Base-by-base conservation (phyloP, 176 grass and related monocot species). In the Olyra latifolia region DNA sequence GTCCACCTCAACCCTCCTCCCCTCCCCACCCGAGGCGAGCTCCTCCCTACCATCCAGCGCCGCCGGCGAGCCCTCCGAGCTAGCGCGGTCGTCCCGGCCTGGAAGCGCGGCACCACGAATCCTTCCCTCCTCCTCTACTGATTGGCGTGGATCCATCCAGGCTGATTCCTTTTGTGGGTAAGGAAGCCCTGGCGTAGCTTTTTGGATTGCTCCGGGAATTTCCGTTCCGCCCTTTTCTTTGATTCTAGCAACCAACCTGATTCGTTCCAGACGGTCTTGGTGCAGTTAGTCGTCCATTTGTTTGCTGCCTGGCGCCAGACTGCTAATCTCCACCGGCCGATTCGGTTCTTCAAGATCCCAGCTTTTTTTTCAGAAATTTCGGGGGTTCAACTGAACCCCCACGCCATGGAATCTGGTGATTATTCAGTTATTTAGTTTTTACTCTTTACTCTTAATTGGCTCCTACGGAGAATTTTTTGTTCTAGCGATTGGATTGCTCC, bases 351-450 rank as follows among this genome's bases (percentile, higher is more conserved):
- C 55, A 66, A 80, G 40, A 70, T 58, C 78, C 59, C 66, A 14
- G 50, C 23, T 57, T 80, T 38, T 44, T 46, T 70, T 27, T 25
- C 50, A 45, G 23, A 30, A 30, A 44, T 8, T 57, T 70, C 45
- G 3, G 39, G 48, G 38, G 50, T 25, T 60, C 8, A 16, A 20
- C 22, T 56, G 54, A 56, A 41, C 73, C 24, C 14, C 56, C 35
- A 16, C 4, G 78, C 78, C 66, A 81, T 81, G 79, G 79, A 81
- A 81, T 81, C 79, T 60, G 79, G 79, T 81, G 41, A 19, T 69
- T n/a, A 59, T 35, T 81, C 17, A 59, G 38, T 65, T 9, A 2
- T 28, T 46, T 13, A 25, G 12, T 27, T 59, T n/a, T n/a, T n/a
- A n/a, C n/a, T n/a, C n/a, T n/a, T 25, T 59, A 35, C 32, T 4